phyloP scores from a whole-genome alignment of 2,329 filamentous ascomycete genomes.

The Aspergillus cejpii region DNA sequence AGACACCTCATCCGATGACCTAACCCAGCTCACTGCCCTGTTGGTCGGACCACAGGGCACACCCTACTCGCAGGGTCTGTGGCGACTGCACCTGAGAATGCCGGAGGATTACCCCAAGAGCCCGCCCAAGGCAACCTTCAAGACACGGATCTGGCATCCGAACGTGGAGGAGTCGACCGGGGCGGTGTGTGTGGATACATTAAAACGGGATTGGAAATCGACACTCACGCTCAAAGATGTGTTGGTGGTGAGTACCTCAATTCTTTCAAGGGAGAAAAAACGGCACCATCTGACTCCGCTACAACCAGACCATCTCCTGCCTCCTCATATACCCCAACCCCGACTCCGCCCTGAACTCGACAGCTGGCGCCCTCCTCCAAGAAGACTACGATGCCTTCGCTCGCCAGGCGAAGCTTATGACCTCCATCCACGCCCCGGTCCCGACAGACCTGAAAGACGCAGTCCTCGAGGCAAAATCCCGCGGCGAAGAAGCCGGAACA shows the following conservation, averaged over 20 bases:
- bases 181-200: slow-evolving; percentile 57
- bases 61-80: slow-evolving; percentile 54
- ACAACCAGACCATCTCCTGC: slow-evolving; percentile 51
- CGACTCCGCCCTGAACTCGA: slow-evolving; percentile 57
- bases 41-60: slow-evolving; percentile 55
- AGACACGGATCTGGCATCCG: slow-evolving; percentile 57
- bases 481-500: slow-evolving; percentile 45
- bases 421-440: slow-evolving; percentile 54
- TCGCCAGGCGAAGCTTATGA: slow-evolving; percentile 55
- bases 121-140: slow-evolving; percentile 52
- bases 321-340: slow-evolving; percentile 59
- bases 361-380: slow-evolving; percentile 53
- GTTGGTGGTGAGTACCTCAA: slow-evolving; percentile 39
- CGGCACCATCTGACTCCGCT: too few species aligned
- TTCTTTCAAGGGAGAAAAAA: neutral
- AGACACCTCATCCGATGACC: slow-evolving; percentile 43
- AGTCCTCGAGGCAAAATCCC: slow-evolving; percentile 49
- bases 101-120: slow-evolving; percentile 50
- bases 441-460: slow-evolving; percentile 40
- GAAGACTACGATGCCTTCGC: slow-evolving; percentile 55
- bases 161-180: slow-evolving; percentile 59
- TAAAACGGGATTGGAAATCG: slow-evolving; percentile 58
- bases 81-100: slow-evolving; percentile 54
- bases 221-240: slow-evolving; percentile 55
- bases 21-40: slow-evolving; percentile 53